Conservation (phyloP, 148 eudicot species). For the Rhododendron henanense region DNA sequence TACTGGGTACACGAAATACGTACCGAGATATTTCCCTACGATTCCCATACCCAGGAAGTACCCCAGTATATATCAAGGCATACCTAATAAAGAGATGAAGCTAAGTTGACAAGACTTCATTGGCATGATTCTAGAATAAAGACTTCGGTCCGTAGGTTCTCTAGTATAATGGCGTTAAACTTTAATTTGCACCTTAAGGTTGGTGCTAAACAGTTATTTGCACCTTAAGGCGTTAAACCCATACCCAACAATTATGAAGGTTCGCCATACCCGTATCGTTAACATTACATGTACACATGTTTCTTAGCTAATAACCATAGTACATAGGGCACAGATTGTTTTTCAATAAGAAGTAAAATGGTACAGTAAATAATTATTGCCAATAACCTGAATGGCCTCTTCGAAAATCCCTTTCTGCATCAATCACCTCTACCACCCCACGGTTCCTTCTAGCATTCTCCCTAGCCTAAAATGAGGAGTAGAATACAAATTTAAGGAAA, state of each 20-base stretch:
- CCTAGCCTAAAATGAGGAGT: slow-evolving; percentile 13
- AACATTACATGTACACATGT: not conserved
- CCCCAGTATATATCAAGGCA: not conserved
- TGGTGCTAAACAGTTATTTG: not conserved
- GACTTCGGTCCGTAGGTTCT: not conserved
- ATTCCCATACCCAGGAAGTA: not conserved
- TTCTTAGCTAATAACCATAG: not conserved
- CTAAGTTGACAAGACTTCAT: not conserved
- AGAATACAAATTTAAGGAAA: not conserved
- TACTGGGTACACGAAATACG: too few relatives aligned
- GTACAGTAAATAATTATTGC: not conserved
- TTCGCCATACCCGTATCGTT: not conserved
- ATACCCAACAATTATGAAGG: not conserved
- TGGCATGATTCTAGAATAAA: not conserved
- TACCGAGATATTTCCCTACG: too few relatives aligned
- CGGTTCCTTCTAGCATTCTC: slow-evolving; percentile 15
- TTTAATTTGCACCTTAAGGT: not conserved
- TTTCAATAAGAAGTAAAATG: not conserved
- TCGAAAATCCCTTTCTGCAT: slow-evolving; percentile 3
- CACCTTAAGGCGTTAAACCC: not conserved
- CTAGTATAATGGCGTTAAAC: not conserved
- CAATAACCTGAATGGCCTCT: slow-evolving; percentile 14
- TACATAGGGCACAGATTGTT: not conserved
- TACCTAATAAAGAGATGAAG: not conserved
- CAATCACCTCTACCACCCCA: slow-evolving; percentile 10